These are phyloP conservation scores for Leptoxyphium fumago DNA, from an alignment of 2,329 filamentous ascomycete genomes.

Conservation along the genomic window DNA sequence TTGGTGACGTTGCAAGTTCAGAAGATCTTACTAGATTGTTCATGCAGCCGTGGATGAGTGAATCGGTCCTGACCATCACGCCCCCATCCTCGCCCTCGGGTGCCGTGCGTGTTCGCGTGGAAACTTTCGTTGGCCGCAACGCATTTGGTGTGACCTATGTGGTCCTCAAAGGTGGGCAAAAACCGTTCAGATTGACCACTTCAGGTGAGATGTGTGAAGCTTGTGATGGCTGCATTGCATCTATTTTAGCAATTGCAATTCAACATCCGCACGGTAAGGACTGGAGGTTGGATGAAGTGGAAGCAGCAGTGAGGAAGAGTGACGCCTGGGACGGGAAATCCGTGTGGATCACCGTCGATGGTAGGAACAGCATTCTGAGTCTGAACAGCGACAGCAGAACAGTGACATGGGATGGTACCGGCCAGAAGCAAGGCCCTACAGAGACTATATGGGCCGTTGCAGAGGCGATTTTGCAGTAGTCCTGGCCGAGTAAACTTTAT, in stretches of 20 bases:
- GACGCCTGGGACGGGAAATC: constrained; percentile 2
- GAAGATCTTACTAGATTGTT: constrained; percentile 7
- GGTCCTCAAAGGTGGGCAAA: not conserved
- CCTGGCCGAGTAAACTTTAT: too few relatives aligned
- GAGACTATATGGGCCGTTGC: not conserved
- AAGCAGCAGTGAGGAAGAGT: constrained; percentile 7
- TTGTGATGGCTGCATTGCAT: constrained; percentile 5
- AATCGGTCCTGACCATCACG: constrained; percentile 1
- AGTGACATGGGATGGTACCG: not conserved
- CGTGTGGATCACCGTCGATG: constrained; percentile 6
- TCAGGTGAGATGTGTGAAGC: constrained; percentile 2
- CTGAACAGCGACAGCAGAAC: constrained; percentile 1
- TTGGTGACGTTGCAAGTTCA: constrained; percentile 2
- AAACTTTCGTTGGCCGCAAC: constrained; percentile 2
- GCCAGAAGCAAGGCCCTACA: not conserved
- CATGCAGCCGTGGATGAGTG: not conserved
- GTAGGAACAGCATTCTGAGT: constrained; percentile 1
- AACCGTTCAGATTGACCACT: not conserved
- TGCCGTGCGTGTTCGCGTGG: not conserved
- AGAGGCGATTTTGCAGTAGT: too few relatives aligned
- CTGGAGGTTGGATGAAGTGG: constrained; percentile 11
- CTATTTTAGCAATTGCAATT: constrained; percentile 4
- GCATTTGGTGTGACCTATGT: constrained; percentile 2
- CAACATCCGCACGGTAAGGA: constrained; percentile 2
- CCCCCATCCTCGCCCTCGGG: not conserved